Percentiles rank a stretch among this genome's conserved stretches.
Evolutionary conservation across 2,329 filamentous ascomycete genomes (phyloP).

Genomic region (Elsinoe fawcettii): DNA sequence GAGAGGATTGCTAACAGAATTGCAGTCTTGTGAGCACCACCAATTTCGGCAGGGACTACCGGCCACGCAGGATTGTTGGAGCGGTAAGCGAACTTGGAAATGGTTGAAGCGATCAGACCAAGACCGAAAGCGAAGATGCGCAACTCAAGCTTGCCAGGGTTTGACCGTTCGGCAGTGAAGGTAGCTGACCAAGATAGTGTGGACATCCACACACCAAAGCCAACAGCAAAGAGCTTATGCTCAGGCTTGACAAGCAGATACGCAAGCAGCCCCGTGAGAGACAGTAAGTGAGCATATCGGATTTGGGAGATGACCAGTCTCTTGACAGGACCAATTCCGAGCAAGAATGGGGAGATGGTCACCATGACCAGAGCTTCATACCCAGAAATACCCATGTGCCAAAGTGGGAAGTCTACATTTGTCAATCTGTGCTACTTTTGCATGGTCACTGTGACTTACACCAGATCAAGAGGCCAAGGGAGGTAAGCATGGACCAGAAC

Average conservation of each 20-base stretch:
- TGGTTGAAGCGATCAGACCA: constrained; percentile 74
- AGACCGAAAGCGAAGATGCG: constrained; percentile 73
- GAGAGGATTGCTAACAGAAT: constrained; percentile 68
- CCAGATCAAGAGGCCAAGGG: constrained; percentile 83
- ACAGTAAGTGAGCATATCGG: constrained; percentile 61
- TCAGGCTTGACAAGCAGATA: constrained; percentile 68
- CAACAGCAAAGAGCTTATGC: constrained; percentile 69
- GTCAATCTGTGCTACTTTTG: background rate
- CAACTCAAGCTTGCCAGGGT: constrained; percentile 68
- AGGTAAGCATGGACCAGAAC: constrained; percentile 93
- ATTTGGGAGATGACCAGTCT: constrained; percentile 60
- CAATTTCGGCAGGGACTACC: constrained; percentile 80
- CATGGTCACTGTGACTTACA: constrained; percentile 52
- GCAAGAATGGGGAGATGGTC: constrained; percentile 70
- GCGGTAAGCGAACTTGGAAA: constrained; percentile 85
- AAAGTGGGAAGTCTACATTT: constrained; percentile 75
- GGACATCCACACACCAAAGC: constrained; percentile 70
- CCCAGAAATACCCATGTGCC: constrained; percentile 98
- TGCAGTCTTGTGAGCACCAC: constrained; percentile 84
- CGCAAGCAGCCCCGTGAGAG: constrained; percentile 74
- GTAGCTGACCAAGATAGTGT: constrained; percentile 80
- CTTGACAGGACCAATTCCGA: constrained; percentile 63
- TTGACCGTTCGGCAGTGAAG: constrained; percentile 67
- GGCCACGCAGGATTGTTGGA: constrained; percentile 98
- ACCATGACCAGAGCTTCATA: constrained; percentile 86